These are phyloP conservation scores for Aspergillus coremiiformis DNA, from an alignment of 495 filamentous ascomycete genomes.

Conservation along the genomic window DNA sequence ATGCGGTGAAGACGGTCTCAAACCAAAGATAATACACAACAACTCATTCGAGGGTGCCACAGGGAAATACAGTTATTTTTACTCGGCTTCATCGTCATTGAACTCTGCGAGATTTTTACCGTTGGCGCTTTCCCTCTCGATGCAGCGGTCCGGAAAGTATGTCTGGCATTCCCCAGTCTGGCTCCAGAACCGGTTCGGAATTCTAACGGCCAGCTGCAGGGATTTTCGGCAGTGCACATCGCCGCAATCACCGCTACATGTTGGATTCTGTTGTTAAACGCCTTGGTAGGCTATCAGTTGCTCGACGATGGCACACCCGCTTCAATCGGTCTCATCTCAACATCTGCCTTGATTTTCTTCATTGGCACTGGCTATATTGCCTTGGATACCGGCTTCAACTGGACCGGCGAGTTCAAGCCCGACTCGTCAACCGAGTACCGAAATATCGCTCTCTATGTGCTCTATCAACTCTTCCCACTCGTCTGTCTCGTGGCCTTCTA, in stretches of 20 bases:
- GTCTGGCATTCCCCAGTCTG: not conserved
- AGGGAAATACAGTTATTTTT: constrained; percentile 98
- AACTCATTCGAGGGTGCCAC: constrained; percentile 9
- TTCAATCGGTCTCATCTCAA: constrained; percentile 66
- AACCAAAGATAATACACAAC: not conserved
- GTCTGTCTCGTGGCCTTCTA: constrained; percentile 83
- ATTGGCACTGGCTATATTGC: constrained; percentile 93
- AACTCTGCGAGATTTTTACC: constrained; percentile 94
- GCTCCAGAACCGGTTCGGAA: not conserved
- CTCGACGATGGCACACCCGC: constrained; percentile 87
- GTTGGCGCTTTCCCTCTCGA: constrained; percentile 79
- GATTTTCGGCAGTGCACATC: constrained; percentile 87
- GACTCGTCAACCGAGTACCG: constrained; percentile 52
- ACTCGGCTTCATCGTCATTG: constrained; percentile 75
- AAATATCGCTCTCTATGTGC: constrained; percentile 81
- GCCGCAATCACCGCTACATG: constrained; percentile 78
- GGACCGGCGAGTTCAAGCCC: constrained; percentile 67
- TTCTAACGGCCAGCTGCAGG: constrained; percentile 41
- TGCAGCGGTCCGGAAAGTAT: constrained; percentile 50
- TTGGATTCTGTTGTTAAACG: constrained; percentile 91
- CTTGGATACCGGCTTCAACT: constrained; percentile 83
- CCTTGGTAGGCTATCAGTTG: constrained; percentile 84
- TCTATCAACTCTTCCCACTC: constrained; percentile 86
- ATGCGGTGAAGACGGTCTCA: constrained; percentile 11
- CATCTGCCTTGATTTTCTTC: constrained; percentile 65